Evolutionary conservation across 140 eudicot genomes (phyloP), one percentile per base, ranked within the genome.

Genomic region (Stevia rebaudiana): DNA sequence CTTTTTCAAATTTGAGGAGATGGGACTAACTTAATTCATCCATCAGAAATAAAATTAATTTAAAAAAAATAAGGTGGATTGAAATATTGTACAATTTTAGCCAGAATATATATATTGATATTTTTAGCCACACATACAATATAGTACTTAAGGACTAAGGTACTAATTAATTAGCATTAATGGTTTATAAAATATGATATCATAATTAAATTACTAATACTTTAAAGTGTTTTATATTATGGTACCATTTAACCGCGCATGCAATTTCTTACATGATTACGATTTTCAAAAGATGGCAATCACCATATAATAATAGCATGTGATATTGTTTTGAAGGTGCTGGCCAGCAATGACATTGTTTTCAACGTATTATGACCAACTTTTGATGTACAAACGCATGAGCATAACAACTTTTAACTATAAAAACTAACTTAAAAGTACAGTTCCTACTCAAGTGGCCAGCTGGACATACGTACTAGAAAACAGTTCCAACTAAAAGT

Each of bases 251-350:
- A 47, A 6, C 60, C 60, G 74, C 79, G 79, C 79, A 49, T 75
- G 79, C 79, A 61, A 67, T 75, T 50, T 4, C 68, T 75, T 68
- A 75, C 64, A 68, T 68, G 65, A 75, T 75, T 68, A 75, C 11
- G 70, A 59, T 75, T 70, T 41, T 67, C 6, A 50, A 75, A 75
- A 60, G 79, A 56, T 51, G 50, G 37, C 65, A 75, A 68, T 67
- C 70, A 68, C 8, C 52, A 60, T 75, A 75, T 75, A 68, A 68
- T 61, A 75, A 67, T 75, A 51, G 79, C 73, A 66, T 46, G 78
- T 56, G 33, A 35, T 36, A 8, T 36, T 68, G 56, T 58, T 4
- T 46, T 8, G 63, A 57, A 66, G 68, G 78, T 73, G 68, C 46
- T 65, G 68, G 73, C 46, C 73, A 53, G 68, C 46, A 67, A 55